Evolutionary conservation across 805 yeast genomes (phyloP).

Genomic region (Priceomyces melissophilus): DNA sequence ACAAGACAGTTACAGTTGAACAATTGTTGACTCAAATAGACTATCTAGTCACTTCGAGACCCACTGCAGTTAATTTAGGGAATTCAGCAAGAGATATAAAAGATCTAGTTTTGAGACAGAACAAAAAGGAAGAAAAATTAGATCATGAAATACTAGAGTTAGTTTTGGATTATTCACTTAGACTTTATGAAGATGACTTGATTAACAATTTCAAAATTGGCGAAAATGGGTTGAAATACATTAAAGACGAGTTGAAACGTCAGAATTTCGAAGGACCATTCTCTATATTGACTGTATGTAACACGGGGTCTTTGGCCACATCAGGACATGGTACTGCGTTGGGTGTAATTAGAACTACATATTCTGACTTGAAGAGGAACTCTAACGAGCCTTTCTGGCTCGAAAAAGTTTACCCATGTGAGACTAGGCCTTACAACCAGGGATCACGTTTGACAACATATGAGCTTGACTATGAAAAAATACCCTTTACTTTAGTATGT

Average conservation of each 20-base stretch:
- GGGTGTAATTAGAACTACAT: slow-evolving; percentile 79
- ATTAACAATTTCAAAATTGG: slow-evolving; percentile 79
- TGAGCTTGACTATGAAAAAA: slow-evolving; percentile 78
- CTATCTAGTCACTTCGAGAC: slow-evolving; percentile 72
- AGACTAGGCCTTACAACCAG: slow-evolving; percentile 95
- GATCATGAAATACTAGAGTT: slow-evolving; percentile 20
- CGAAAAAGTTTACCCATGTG: slow-evolving; percentile 78
- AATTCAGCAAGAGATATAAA: slow-evolving; percentile 64
- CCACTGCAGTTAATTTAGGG: slow-evolving; percentile 91
- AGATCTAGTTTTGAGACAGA: slow-evolving; percentile 17
- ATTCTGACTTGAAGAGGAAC: slow-evolving; percentile 39
- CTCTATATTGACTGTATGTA: slow-evolving; percentile 87
- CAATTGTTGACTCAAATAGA: slow-evolving; percentile 51
- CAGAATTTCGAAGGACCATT: slow-evolving; percentile 61
- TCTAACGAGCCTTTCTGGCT: slow-evolving; percentile 43
- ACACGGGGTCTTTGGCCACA: slow-evolving; percentile 95
- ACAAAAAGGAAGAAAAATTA: slow-evolving; percentile 21
- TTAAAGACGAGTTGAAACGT: slow-evolving; percentile 40
- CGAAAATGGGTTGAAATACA: slow-evolving; percentile 72
- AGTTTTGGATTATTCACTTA: slow-evolving; percentile 45
- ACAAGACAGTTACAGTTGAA: slow-evolving; percentile 20
- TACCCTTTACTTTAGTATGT: slow-evolving; percentile 85
- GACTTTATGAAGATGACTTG: slow-evolving; percentile 71
- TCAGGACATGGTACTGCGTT: slow-evolving; percentile 97
- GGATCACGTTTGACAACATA: slow-evolving; percentile 92